Base-by-base conservation (phyloP, 2,329 filamentous ascomycete genomes). In the Hypoxylon sp. region DNA sequence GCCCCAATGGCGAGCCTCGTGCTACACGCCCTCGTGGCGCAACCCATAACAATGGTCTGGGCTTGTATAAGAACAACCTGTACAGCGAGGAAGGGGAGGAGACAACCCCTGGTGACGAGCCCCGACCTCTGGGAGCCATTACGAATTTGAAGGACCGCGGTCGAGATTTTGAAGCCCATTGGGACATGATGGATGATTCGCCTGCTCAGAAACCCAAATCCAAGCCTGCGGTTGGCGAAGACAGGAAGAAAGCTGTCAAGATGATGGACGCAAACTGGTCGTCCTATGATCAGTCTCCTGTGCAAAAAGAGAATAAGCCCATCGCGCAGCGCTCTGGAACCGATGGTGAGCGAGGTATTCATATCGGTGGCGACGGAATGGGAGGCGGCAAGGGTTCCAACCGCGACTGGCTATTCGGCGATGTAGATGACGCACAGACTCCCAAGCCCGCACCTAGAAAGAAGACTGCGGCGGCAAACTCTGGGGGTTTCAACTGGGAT, bases 151-250 rank as follows among this genome's bases (percentile, higher is more conserved):
- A 90, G 76, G 88, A 91, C 79, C 91, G 93, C 61, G 86, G 85
- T 76, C 93, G 94, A 80, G 88, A 93, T 78, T 94, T 97, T 74
- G 90, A 90, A 53, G 80, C 90, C 19, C 93, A 97, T 74, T 97
- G 94, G 83, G 85, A 85, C 57, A 90, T 97, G 83, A 85, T 86
- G 5, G 94, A 97, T 77, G 84, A 89, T 44, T 88, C 89, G 67
- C 88, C 89, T 35, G 82, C 81, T 9, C 79, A 79, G 17, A 83
- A 83, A 59, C 73, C 80, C 37, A 80, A 78, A 75, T 74, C 77
- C 63, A 76, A 82, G 75, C 79, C 84, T 76, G 82, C 81, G 19
- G 76, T 89, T 19, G 79, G 86, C 57, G 85, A 88, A 59, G 87
- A 89, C 70, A 88, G 88, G 71, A 85, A 88, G 78, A 93, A 93